Conservation (phyloP, 805 yeast genomes). For the Phaffomyces antillensis region DNA sequence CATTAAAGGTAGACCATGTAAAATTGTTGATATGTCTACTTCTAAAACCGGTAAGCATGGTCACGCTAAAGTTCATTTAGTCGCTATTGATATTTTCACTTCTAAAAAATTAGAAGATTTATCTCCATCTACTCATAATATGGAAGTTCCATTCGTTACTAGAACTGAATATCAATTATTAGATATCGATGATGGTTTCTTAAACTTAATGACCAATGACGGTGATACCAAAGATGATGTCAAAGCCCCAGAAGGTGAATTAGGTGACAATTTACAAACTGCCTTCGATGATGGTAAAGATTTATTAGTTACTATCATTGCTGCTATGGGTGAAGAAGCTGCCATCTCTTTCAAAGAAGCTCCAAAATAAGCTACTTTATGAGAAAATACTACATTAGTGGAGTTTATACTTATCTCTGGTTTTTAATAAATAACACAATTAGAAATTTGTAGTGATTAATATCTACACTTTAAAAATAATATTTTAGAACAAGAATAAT, state of each 20-base stretch:
- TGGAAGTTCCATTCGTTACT: conserved; percentile 97
- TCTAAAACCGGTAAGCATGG: conserved; percentile 99
- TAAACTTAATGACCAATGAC: conserved; percentile 91
- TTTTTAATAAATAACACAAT: background rate
- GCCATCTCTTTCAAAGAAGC: conserved; percentile 98
- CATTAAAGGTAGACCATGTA: conserved; percentile 99
- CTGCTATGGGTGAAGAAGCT: conserved; percentile 99
- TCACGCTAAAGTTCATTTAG: conserved; percentile 99
- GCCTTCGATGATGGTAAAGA: conserved; percentile 99
- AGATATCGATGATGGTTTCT: conserved; percentile 97
- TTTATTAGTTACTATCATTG: conserved; percentile 89
- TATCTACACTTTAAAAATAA: too few relatives aligned
- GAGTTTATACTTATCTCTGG: background rate
- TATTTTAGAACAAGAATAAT: too few relatives aligned
- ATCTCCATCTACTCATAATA: conserved; percentile 99
- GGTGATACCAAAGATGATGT: conserved; percentile 99
- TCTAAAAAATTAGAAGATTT: conserved; percentile 99
- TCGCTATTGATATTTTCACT: conserved; percentile 98
- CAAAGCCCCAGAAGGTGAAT: conserved; percentile 95
- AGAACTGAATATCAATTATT: conserved; percentile 96
- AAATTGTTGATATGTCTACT: conserved; percentile 99
- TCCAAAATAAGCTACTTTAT: conserved; percentile 45
- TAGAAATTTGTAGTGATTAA: background rate
- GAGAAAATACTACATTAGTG: background rate
- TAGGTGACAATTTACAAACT: conserved; percentile 86